These are phyloP conservation scores for Quercus berberidifolia DNA, from an alignment of 306 rosid genomes.

Conservation along the genomic window DNA sequence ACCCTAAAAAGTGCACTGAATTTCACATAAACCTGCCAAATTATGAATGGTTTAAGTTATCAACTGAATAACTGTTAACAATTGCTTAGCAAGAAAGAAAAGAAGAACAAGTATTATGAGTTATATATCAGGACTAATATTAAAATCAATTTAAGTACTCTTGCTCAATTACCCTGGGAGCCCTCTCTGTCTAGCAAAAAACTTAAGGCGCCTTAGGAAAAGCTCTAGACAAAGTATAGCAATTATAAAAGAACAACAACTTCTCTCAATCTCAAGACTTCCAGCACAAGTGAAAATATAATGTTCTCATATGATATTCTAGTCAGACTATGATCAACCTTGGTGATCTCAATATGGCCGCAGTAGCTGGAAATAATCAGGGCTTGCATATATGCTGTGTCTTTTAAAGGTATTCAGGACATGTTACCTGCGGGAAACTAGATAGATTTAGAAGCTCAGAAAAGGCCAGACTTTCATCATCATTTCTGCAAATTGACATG, in stretches of 20 bases:
- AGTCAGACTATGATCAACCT: not conserved
- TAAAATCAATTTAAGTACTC: not conserved
- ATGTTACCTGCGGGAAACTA: conserved; percentile 75
- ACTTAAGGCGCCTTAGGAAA: not conserved
- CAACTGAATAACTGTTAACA: not conserved
- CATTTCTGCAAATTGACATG: conserved; percentile 53
- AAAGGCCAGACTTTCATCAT: conserved; percentile 57
- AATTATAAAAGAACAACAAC: not conserved
- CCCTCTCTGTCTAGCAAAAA: not conserved
- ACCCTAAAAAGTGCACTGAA: conserved; percentile 86
- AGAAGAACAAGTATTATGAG: not conserved
- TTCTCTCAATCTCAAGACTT: not conserved
- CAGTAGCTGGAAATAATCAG: not conserved
- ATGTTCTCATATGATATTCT: not conserved
- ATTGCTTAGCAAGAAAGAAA: not conserved
- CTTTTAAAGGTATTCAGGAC: not conserved
- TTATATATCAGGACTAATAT: too few relatives aligned
- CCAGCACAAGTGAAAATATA: not conserved
- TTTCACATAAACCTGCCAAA: conserved; percentile 71
- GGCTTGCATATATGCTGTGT: not conserved
- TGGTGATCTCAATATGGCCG: not conserved
- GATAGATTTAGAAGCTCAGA: conserved; percentile 67
- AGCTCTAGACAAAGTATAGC: not conserved
- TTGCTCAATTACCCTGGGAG: not conserved
- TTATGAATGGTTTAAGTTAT: not conserved